Evolutionary conservation across 176 grass and related monocot species (phyloP).

Genomic region (Luzula sylvatica): DNA sequence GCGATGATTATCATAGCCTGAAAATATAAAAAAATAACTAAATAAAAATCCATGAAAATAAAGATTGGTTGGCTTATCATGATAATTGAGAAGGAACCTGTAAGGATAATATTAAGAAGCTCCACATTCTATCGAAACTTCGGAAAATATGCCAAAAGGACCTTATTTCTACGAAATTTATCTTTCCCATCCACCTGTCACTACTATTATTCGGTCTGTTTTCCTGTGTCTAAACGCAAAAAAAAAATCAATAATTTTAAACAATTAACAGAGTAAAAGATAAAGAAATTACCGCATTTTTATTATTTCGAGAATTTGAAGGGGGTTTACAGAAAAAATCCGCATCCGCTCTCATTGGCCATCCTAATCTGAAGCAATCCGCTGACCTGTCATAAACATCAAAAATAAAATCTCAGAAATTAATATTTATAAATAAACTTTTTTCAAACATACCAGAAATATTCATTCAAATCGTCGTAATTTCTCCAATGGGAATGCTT

Average conservation of each 20-base stretch:
- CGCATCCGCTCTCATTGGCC: constrained; percentile 88
- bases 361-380: constrained; percentile 70
- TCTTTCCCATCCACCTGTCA: constrained; percentile 60
- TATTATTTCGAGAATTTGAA: constrained; percentile 26
- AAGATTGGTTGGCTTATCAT: too few relatives aligned
- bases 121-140: constrained; percentile 97
- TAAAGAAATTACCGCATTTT: constrained; percentile 39
- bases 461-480: constrained; percentile 82
- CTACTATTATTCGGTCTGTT: constrained; percentile 26
- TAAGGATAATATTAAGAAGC: constrained; percentile 79
- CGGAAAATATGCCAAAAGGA: constrained; percentile 98
- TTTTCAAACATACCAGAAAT: constrained; percentile 76
- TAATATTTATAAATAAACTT: constrained; percentile 5
- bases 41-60: too few relatives aligned
- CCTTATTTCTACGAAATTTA: constrained; percentile 93
- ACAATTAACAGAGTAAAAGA: not conserved
- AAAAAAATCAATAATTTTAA: not conserved
- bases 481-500: constrained; percentile 87
- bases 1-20: constrained; percentile 96
- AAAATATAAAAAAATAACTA: constrained; percentile 1
- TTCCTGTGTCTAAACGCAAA: constrained; percentile 13
- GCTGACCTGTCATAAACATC: constrained; percentile 48
- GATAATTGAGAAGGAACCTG: constrained; percentile 47
- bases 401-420: constrained; percentile 18
- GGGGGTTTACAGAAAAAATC: constrained; percentile 80